Evolutionary conservation across 2,329 filamentous ascomycete genomes (phyloP), one percentile per base, ranked within the genome.

Genomic region (Bipolaris cookei): DNA sequence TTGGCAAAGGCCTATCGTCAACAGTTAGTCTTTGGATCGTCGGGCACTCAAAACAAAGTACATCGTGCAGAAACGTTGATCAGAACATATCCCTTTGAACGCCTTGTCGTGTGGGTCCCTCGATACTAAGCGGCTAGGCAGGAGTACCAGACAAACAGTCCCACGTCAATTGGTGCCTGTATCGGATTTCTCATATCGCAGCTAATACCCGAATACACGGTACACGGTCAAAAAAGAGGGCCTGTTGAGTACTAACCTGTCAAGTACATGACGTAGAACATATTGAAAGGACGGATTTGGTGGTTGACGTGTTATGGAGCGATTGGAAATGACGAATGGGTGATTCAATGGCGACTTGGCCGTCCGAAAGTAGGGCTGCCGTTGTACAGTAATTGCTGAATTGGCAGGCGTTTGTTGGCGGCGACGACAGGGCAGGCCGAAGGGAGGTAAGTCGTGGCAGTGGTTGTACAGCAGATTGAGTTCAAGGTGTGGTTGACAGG

Each of bases 1-100:
- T 77, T 91, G 90, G 84, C 94, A 98, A 73, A 97, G 89, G 80
- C 92, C 94, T 98, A 76, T 50, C 58, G 37, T 30, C 35, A 45
- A 52, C 49, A 45, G 62, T 69, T 55, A 71, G 73, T 76, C n/a
- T 69, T 55, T 21, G 7, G 14, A 18, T 20, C 23, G 35, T 37
- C 32, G n/a, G 13, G 20, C 44, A 21, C 30, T 30, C 32, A 38
- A 42, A 42, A 73, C 80, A 78, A 80, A 76, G 52, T 35, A 58
- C 32, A 38, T 37, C 21, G 49, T 41, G 35, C 16, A 47, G 51
- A 30, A n/a, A 53, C 14, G 30, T 37, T 56, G 21, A 34, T 25
- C 23, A 16, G 18, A 23, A 34, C 28, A 5, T 50, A n/a, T 28
- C 11, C 42, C 35, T 46, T 37, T 6, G 30, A 34, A 20, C 14